Base-by-base conservation (phyloP, 1,284 basidiomycete species). In the Leccinum pseudoinsigne region DNA sequence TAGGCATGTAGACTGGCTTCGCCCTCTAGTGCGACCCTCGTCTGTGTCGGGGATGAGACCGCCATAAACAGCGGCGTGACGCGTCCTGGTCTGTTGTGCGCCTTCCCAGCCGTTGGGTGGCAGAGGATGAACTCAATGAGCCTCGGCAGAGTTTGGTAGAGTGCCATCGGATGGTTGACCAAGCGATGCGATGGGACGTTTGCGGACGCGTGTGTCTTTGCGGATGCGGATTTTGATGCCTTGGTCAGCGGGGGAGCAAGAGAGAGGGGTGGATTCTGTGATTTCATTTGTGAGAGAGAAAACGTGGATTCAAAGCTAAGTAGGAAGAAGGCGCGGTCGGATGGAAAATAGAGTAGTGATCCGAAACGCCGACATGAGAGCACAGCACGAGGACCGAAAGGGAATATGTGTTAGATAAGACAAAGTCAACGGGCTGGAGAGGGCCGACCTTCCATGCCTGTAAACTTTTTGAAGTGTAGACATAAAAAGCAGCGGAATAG, bases 381-480 rank as follows among this genome's bases (percentile, higher is more conserved):
- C 21, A 55, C 42, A 60, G 42, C 61, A 62, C 60, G 60, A 70
- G 62, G 60, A 68, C 42, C 53, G 2, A 59, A 64, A 26, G 60
- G 47, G 8, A 56, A 58, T 56, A 2, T 12, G 16, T 55, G 62
- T 69, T 28, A 74, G 73, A 65, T 64, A 71, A 74, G 71, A 68
- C 64, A 65, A 60, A 23, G 42, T 23, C 6, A 12, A 12, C 3
- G 21, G 10, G 23, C 10, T 7, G 9, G 36, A 26, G 14, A 47
- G 34, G 12, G 77, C 86, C 51, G 66, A 92, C 93, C 89, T 81
- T 93, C 90, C 90, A 95, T 95, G 31, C 93, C 93, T 0, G 94
- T 93, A 73, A 96, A 97, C 77, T 95, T 94, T 81, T 81, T 97
- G 94, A 92, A 0, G 94, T 94, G 74, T 94, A 97, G 31, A 96